Evolutionary conservation across 768 basidiomycete genomes (phyloP), one percentile per base, ranked within the genome.

Genomic region (Russula sp.): DNA sequence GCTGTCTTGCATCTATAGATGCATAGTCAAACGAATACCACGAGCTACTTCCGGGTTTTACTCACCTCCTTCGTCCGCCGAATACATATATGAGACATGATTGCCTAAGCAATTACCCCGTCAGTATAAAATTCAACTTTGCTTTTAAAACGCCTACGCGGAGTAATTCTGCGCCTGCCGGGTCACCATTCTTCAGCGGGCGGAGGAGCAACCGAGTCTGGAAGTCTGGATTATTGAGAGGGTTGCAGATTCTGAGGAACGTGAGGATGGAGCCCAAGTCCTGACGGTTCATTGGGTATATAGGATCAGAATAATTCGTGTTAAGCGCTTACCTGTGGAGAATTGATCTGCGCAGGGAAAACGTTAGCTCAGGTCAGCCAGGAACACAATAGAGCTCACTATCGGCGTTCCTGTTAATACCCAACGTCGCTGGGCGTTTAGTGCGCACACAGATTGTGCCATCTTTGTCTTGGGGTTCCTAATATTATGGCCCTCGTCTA

Each of bases 401-500:
- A 97, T 95, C 0, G 94, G 94, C 9, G 94, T 97, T 32, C 93
- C 92, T 30, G 85, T 85, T 58, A 92, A 76, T 5, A 85, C 82
- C 91, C 91, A 93, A 52, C 91, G 86, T 64, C 87, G 83, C 68
- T 93, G 82, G 0, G 87, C 88, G 20, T 75, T 75, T 26, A 93
- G 76, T 20, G 73, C 83, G 62, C 79, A 85, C 1, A 86, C 84
- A 0, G 89, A 87, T 69, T 80, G 78, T 10, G 90, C 81, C 83
- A 90, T 91, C 77, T 94, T 92, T 0, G 94, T 92, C 73, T 81
- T 88, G 2, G 90, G 83, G 72, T 96, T 97, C 57, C 92, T 85
- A 66, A 97, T 88, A 28, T 72, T 86, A 71, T 97, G 94, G 0
- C 92, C 94, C 75, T 97, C 94, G 68, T 97, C 94, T 5, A 95